Percentiles rank a stretch among this genome's conserved stretches.
Evolutionary conservation across 257 asterid species (phyloP).

Genomic region (Primulina huaijiensis): DNA sequence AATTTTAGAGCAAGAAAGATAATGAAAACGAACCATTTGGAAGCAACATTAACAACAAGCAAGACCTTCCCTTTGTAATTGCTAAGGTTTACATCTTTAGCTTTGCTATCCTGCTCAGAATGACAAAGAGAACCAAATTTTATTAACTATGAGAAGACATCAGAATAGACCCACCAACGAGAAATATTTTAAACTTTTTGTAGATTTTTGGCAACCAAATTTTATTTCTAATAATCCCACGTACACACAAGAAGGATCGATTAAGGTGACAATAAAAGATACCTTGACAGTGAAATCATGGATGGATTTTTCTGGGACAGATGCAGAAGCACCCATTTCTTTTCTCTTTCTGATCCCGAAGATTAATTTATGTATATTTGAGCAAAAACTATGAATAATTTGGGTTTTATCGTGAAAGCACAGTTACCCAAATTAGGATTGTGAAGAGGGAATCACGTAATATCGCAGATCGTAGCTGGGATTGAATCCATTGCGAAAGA

Average conservation of each 20-base stretch:
- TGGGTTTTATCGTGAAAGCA: not conserved
- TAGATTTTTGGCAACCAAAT: not conserved
- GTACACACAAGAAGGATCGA: not conserved
- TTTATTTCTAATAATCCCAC: not conserved
- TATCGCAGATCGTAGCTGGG: not conserved
- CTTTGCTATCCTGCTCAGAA: constrained; percentile 56
- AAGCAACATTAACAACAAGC: constrained; percentile 94
- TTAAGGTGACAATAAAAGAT: not conserved
- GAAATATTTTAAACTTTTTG: not conserved
- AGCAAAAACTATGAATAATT: not conserved
- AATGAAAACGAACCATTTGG: constrained; percentile 61
- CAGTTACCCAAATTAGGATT: not conserved
- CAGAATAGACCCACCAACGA: not conserved
- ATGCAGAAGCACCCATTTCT: constrained; percentile 51
- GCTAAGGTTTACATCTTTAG: constrained; percentile 62
- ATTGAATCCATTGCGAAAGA: not conserved
- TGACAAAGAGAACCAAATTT: not conserved
- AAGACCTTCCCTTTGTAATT: constrained; percentile 70
- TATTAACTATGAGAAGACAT: not conserved
- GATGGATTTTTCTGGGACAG: constrained; percentile 58
- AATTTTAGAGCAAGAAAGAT: not conserved
- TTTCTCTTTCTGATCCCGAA: not conserved
- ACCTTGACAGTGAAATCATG: constrained; percentile 83
- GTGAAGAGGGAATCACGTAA: not conserved
- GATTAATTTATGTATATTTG: not conserved